These are phyloP conservation scores for Hagleromyces aurorensis DNA, from an alignment of 805 yeast genomes.

Conservation along the genomic window DNA sequence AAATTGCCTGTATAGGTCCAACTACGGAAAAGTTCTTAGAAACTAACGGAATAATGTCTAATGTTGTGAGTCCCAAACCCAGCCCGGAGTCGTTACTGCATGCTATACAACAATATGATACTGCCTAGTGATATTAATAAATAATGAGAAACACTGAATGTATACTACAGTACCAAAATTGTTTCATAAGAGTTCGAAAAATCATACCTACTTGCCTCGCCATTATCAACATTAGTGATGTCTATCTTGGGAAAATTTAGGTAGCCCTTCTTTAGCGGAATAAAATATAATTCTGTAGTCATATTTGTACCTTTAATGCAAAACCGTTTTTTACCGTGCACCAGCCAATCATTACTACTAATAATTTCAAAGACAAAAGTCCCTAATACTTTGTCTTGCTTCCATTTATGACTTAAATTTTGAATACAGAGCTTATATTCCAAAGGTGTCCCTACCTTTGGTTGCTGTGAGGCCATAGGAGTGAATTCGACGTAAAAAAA, in stretches of 20 bases:
- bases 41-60: conserved; percentile 45
- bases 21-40: conserved; percentile 66
- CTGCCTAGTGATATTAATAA: conserved; percentile 11
- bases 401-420: conserved; percentile 20
- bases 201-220: conserved; percentile 48
- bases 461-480: conserved; percentile 1
- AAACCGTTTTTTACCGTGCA: conserved; percentile 62
- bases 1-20: conserved; percentile 85
- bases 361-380: conserved; percentile 40
- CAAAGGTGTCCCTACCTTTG: conserved; percentile 17
- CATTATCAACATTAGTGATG: conserved; percentile 34
- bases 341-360: conserved; percentile 66
- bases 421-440: conserved; percentile 12
- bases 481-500: conserved; percentile 19
- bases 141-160: conserved; percentile 1
- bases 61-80: conserved; percentile 65
- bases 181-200: conserved; percentile 62
- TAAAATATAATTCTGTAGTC: conserved; percentile 38
- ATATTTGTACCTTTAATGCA: conserved; percentile 35
- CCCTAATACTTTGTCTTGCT: conserved; percentile 1
- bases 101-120: conserved; percentile 21
- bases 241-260: conserved; percentile 57
- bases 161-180: conserved; percentile 54
- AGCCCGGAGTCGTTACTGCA: conserved; percentile 51
- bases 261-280: conserved; percentile 75